Evolutionary conservation across 176 grass and related monocot species (phyloP), one percentile per base, ranked within the genome.

Genomic region (Tillandsia fasciculata): DNA sequence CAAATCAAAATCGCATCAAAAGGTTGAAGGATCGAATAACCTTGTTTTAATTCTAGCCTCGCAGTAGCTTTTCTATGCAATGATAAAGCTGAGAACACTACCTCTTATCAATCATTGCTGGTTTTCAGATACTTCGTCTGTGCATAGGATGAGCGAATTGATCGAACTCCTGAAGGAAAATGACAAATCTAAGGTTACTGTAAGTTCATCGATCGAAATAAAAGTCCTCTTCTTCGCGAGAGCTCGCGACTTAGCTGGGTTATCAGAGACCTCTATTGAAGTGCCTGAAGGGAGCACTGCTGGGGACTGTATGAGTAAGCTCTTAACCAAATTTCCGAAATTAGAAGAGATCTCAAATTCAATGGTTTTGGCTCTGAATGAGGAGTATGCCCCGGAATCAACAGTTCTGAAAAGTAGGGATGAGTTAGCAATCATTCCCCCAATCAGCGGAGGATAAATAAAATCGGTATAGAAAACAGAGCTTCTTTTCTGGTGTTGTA

Each of bases 221-320:
- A 99, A 90, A 73, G 77, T 93, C 53, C 78, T 99, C 9, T 90
- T 93, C 84, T 93, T 99, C 70, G 94, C 89, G 11, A 82, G 94
- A 65, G 89, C 94, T 48, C 82, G 82, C 14, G 89, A 99, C 52
- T 78, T 99, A 51, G 82, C 89, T 12, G 84, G 94, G 67, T 69
- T 66, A 1, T 20, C 82, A 14, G 82, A 93, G 51, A 75, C 53
- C 9, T 67, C 72, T 42, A 11, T 90, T 57, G 82, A 90, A 81
- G 49, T 99, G 49, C 77, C 82, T 49, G 23, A 51, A 3, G 82
- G 79, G 53, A 87, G 84, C 77, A 99, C 89, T 1, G 80, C 84
- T 20, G 77, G 61, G 50, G 89, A 90, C 47, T 99, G 90, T 74
- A 75, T 90, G 48, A 70, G 54, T 52, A 69, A 82, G 72, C 69